These are phyloP conservation scores for Musa itinerans DNA, from an alignment of 176 grass and related monocot species.

Conservation along the genomic window DNA sequence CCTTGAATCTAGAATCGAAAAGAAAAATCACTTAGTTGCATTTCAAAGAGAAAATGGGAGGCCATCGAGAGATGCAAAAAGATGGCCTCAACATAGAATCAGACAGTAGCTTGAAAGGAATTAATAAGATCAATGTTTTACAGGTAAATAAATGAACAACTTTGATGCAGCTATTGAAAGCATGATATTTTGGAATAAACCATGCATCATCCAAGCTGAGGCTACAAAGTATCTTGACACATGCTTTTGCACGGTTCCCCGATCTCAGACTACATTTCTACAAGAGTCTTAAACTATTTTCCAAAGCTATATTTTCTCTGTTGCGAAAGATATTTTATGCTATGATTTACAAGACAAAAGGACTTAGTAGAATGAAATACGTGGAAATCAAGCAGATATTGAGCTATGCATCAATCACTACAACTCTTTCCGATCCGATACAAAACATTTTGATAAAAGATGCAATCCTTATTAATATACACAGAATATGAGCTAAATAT, in stretches of 20 bases:
- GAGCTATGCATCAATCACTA: neutral
- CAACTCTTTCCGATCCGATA: neutral
- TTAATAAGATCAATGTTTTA: neutral
- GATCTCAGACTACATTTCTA: too few relatives aligned
- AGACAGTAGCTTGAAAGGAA: neutral
- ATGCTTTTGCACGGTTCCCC: too few relatives aligned
- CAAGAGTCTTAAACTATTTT: too few relatives aligned
- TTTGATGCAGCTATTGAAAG: neutral
- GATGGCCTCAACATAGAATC: too few relatives aligned
- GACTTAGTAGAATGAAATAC: neutral
- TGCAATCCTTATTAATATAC: neutral
- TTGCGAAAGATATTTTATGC: too few relatives aligned
- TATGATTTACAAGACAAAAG: neutral
- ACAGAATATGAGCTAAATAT: neutral
- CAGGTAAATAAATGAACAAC: too few relatives aligned
- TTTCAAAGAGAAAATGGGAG: neutral
- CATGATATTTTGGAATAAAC: too few relatives aligned
- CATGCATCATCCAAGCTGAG: too few relatives aligned
- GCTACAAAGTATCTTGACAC: too few relatives aligned
- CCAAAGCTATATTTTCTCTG: too few relatives aligned
- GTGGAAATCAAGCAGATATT: neutral
- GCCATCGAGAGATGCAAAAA: neutral
- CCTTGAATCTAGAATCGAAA: constrained; percentile 53
- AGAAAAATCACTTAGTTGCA: neutral
- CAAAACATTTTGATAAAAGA: neutral